These are phyloP conservation scores for Populus tomentosa DNA, from an alignment of 441 rosid genomes.

Conservation along the genomic window DNA sequence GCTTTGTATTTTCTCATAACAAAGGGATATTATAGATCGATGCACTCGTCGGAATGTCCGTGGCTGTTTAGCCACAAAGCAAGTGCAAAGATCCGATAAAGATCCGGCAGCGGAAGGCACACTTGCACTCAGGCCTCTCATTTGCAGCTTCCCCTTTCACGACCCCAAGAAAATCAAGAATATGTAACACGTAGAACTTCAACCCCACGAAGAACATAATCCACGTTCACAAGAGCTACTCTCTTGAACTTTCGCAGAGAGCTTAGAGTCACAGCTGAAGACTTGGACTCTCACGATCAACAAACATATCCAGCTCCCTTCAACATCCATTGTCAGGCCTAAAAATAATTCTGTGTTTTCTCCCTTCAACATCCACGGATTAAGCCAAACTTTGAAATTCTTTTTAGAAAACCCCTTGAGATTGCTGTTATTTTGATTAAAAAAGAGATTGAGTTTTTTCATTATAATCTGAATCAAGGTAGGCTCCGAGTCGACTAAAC, in stretches of 20 bases:
- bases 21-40: constrained; percentile 40
- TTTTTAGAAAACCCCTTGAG: no score
- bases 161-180: constrained; percentile 22
- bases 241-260: constrained; percentile 17
- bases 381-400: no score
- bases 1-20: no score
- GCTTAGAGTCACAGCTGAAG: constrained; percentile 36
- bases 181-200: no score
- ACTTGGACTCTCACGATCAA: constrained; percentile 21
- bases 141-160: constrained; percentile 15
- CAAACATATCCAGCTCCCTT: constrained; percentile 30
- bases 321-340: constrained; percentile 21
- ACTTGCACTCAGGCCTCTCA: constrained; percentile 49
- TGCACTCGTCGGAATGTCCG: constrained; percentile 59
- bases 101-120: constrained; percentile 47
- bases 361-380: not conserved
- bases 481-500: no score
- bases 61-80: constrained; percentile 86
- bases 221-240: constrained; percentile 31
- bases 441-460: no score
- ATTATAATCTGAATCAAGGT: no score
- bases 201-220: constrained; percentile 5
- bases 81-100: constrained; percentile 68
- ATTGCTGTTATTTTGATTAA: no score
- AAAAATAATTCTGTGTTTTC: constrained; percentile 16